A percentile compares a stretch with the other conserved stretches of the same genome.
Evolutionary conservation across 495 filamentous ascomycete genomes (phyloP).

Genomic region (Chaetomidium leptoderma): DNA sequence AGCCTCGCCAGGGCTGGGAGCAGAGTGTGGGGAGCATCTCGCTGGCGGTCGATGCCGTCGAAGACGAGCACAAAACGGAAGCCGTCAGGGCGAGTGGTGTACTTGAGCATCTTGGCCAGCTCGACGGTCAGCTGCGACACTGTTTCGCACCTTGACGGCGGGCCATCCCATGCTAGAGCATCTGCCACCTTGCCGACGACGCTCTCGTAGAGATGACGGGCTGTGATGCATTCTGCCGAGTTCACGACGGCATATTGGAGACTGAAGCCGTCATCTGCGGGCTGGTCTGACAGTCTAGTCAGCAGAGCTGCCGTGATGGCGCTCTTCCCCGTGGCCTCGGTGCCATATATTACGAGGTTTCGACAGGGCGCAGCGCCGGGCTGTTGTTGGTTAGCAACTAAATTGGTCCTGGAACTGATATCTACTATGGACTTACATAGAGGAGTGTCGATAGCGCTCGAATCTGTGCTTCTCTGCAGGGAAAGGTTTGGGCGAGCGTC

Average conservation of each 20-base stretch:
- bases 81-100: constrained; percentile 31
- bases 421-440: constrained; percentile 43
- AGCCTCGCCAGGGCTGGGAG: constrained; percentile 57
- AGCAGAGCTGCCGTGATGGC: constrained; percentile 63
- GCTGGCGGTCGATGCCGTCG: constrained; percentile 85
- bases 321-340: constrained; percentile 90
- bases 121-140: constrained; percentile 68
- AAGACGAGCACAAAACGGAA: constrained; percentile 72
- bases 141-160: constrained; percentile 63
- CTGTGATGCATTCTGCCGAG: constrained; percentile 82
- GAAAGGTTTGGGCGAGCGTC: constrained; percentile 47
- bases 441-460: constrained; percentile 59
- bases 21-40: constrained; percentile 73
- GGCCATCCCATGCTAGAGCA: constrained; percentile 44
- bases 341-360: constrained; percentile 74
- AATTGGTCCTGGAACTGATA: neutral
- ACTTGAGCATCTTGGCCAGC: constrained; percentile 56
- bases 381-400: constrained; percentile 21
- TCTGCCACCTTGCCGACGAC: constrained; percentile 53
- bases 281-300: constrained; percentile 17
- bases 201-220: constrained; percentile 77
- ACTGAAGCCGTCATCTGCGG: constrained; percentile 8
- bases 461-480: constrained; percentile 62
- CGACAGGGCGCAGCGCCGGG: constrained; percentile 44
- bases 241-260: constrained; percentile 67